Evolutionary conservation across 768 basidiomycete species (phyloP).

Genomic region (Suillus lakei): DNA sequence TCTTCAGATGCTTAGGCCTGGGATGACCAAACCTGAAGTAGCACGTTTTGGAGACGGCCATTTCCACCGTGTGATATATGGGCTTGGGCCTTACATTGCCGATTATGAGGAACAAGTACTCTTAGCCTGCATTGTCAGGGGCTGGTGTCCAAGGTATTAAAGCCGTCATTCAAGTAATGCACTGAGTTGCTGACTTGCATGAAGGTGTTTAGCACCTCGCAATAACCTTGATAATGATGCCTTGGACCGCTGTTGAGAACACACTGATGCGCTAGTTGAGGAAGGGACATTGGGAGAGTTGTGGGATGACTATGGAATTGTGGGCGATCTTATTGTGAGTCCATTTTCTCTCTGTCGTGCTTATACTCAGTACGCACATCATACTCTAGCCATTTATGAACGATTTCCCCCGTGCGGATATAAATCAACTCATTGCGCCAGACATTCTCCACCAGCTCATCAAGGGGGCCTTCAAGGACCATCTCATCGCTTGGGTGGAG

Average conservation of each 20-base stretch:
- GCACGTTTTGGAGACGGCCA: slow-evolving; percentile 35
- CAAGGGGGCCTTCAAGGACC: not conserved
- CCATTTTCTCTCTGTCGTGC: too few species aligned
- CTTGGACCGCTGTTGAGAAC: slow-evolving; percentile 17
- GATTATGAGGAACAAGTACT: slow-evolving; percentile 46
- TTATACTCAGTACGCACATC: too few species aligned
- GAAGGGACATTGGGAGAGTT: not conserved
- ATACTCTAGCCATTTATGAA: not conserved
- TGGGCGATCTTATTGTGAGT: too few species aligned
- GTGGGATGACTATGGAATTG: not conserved
- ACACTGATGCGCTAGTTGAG: slow-evolving; percentile 25
- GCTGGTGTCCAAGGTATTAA: slow-evolving; percentile 45
- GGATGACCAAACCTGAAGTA: slow-evolving; percentile 34
- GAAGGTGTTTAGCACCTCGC: too few species aligned
- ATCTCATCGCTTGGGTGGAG: not conserved
- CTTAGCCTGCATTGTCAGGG: slow-evolving; percentile 35
- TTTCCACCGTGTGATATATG: slow-evolving; percentile 34
- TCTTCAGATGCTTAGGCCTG: slow-evolving; percentile 24
- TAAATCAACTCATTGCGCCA: not conserved
- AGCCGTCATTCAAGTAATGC: too few species aligned
- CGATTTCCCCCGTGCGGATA: not conserved
- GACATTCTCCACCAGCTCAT: not conserved
- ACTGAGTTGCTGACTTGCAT: too few species aligned
- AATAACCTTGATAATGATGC: slow-evolving; percentile 27
- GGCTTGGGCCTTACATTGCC: slow-evolving; percentile 43